Evolutionary conservation across 306 rosid genomes (phyloP), one percentile per base, ranked within the genome.

Genomic region (Cicer yamashitae): DNA sequence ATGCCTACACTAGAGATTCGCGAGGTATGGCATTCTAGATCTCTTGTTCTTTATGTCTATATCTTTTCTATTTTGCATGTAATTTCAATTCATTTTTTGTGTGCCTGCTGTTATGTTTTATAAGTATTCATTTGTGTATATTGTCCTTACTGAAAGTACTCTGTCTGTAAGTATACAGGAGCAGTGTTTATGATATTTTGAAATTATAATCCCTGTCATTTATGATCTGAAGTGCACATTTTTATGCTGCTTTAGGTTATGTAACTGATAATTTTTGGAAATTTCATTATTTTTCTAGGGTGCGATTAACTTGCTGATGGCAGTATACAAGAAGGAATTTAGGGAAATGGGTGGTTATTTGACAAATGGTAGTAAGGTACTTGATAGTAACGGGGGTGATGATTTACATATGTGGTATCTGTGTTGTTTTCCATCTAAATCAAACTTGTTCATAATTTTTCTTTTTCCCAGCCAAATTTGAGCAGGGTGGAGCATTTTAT

Each of bases 1-100:
- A 92, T 96, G 99, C 98, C 99, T 37, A 96, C 98, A 3, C 74
- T 96, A 46, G 99, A 96, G 87, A 96, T 96, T 67, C 97, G 99
- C 17, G 99, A 96, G 98, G 99, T 96, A 71, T 62, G 85, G 0
- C 43, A 54, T 63, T 60, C 52, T 59, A 18, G 8, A 37, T 71
- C 38, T 69, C 46, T 10, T 20, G 40, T 60, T 73, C 17, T 59
- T 6, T 67, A 14, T 6, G 46, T 66, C 43, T 41, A 2, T 54
- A 9, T 8, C n/a, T 69, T 67, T 39, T 40, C 25, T 67, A 14
- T 12, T 51, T 43, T 73, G 40, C 18, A 18, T 77, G 18, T 45
- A 44, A 37, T 51, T 59, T 41, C 6, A 11, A 20, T 58, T 73
- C 34, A 51, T 43, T 47, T 77, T 73, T 77, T 66, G 58, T 10